Evolutionary conservation across 805 yeast species (phyloP), one percentile per base, ranked within the genome.

Genomic region (Metschnikowia similis): DNA sequence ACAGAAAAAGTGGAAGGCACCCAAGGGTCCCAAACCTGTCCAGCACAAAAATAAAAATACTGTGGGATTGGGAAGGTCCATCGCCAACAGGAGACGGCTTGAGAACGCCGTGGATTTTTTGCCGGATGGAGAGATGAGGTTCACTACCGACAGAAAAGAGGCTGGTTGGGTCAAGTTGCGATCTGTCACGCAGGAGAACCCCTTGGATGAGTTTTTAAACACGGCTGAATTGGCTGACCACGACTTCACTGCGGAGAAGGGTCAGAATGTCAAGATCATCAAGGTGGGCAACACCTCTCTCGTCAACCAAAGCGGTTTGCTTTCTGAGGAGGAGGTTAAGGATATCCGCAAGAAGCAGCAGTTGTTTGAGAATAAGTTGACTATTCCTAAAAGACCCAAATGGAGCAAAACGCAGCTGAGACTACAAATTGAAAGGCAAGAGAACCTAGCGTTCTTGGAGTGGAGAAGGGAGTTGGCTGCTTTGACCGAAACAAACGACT

Each of bases 191-290:
- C 98, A 94, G 61, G 98, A 94, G 66, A 82, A 86, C 58, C 85
- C 97, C 1, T 70, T 94, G 50, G 98, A 94, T 69, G 99, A 94
- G 70, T 91, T 94, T 67, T 79, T 94, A 62, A 86, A 84, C 62
- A 92, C 97, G 7, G 99, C 99, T 1, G 96, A 89, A 66, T 79
- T 94, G 51, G 97, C 97, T 2, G 96, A 90, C 64, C 90, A 92
- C 17, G 98, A 94, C 71, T 94, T 94, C 71, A 84, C 96, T 8
- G 97, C 98, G 3, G 97, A 92, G 57, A 83, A 85, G 62, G 78
- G 83, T 50, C 83, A 85, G 41, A 88, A 85, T 57, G 91, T 94
- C 52, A 87, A 85, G 60, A 89, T 94, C 59, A 84, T 94, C 58
- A 82, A 85, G 63, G 84, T 87, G 51, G 89, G 87, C 6, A 74